phyloP scores from a whole-genome alignment of 805 yeast species.

The Candida ovalis region DNA sequence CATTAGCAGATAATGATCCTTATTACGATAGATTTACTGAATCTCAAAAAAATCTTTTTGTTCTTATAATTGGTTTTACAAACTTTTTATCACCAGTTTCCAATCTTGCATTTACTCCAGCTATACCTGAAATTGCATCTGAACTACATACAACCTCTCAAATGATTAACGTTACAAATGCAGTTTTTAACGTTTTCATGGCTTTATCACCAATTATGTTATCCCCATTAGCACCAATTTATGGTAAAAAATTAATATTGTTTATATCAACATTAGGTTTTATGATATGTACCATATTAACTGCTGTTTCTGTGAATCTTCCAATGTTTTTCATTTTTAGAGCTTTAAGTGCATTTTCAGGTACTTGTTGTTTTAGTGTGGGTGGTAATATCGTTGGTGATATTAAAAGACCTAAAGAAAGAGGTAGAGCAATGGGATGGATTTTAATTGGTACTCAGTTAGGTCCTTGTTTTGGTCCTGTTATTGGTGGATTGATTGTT shows the following conservation, averaged over 20 bases:
- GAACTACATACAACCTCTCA: constrained; percentile 43
- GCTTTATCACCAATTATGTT: constrained; percentile 48
- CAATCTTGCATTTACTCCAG: constrained; percentile 46
- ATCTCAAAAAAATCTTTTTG: constrained; percentile 27
- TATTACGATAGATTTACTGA: constrained; percentile 25
- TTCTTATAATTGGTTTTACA: constrained; percentile 33
- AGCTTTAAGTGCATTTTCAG: constrained; percentile 47
- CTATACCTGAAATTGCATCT: constrained; percentile 46
- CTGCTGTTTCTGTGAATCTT: constrained; percentile 45
- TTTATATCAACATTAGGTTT: constrained; percentile 37
- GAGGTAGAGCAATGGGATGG: constrained; percentile 51
- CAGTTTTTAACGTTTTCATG: constrained; percentile 48
- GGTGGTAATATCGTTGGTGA: constrained; percentile 53
- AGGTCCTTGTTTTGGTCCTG: constrained; percentile 53
- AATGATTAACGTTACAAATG: constrained; percentile 46
- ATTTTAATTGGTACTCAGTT: constrained; percentile 47
- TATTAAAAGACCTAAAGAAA: constrained; percentile 43
- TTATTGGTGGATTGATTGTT: constrained; percentile 49
- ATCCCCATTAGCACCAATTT: constrained; percentile 48
- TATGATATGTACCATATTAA: constrained; percentile 17
- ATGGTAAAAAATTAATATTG: constrained; percentile 46
- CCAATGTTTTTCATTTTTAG: constrained; percentile 54
- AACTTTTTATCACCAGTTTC: constrained; percentile 45
- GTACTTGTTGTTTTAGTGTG: constrained; percentile 51
- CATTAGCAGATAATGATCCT: constrained; percentile 25